Evolutionary conservation across 768 basidiomycete genomes (phyloP).

Genomic region (Termitomyces sp.): DNA sequence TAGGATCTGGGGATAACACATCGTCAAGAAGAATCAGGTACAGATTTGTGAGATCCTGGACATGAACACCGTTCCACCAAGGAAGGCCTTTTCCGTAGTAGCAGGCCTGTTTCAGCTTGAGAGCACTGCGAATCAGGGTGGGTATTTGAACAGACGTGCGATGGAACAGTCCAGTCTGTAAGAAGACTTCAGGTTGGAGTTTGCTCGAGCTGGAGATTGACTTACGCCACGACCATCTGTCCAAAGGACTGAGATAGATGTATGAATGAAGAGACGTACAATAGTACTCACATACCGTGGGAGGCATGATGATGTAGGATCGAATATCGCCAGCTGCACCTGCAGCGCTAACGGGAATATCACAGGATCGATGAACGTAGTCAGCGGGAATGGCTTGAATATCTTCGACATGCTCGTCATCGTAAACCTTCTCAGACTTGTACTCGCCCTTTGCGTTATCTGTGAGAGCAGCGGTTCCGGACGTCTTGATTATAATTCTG

Average conservation of each 20-base stretch:
- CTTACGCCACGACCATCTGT: slow-evolving; percentile 16
- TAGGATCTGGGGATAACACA: slow-evolving; percentile 4
- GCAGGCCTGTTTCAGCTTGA: slow-evolving; percentile 11
- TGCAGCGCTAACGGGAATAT: slow-evolving; percentile 9
- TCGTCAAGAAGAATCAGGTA: slow-evolving; percentile 12
- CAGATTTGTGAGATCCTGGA: slow-evolving; percentile 11
- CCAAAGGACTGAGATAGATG: neutral
- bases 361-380: slow-evolving; percentile 14
- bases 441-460: slow-evolving; percentile 11
- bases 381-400: slow-evolving; percentile 14
- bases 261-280: no score
- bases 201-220: neutral
- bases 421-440: slow-evolving; percentile 11
- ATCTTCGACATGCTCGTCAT: slow-evolving; percentile 14
- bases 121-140: slow-evolving; percentile 12
- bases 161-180: slow-evolving; percentile 16
- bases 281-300: slow-evolving; percentile 10
- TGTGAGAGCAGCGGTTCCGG: slow-evolving; percentile 12
- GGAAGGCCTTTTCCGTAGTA: slow-evolving; percentile 13
- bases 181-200: neutral
- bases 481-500: slow-evolving; percentile 1
- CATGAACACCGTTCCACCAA: slow-evolving; percentile 14
- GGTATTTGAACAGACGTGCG: slow-evolving; percentile 16
- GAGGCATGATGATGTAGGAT: slow-evolving; percentile 15
- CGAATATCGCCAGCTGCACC: slow-evolving; percentile 12